Conservation (phyloP, 106 monocot genomes). For the Chionographis japonica region DNA sequence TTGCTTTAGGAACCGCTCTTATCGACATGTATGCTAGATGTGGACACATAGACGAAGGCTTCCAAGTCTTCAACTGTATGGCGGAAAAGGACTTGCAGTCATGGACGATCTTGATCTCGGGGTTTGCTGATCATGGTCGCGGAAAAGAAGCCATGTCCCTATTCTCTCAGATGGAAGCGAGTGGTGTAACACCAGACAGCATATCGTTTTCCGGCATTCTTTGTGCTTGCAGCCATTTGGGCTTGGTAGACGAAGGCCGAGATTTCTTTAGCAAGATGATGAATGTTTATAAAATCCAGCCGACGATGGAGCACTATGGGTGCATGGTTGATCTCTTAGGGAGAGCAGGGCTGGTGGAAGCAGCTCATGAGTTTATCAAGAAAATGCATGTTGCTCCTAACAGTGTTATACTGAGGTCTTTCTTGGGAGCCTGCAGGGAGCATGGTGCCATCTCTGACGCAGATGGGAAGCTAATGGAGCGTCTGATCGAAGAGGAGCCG, state of each 20-base stretch:
- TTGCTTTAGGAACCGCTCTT: slow-evolving; percentile 26
- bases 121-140: slow-evolving; percentile 17
- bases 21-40: slow-evolving; percentile 23
- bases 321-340: slow-evolving; percentile 38
- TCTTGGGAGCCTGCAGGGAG: slow-evolving; percentile 25
- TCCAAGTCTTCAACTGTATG: slow-evolving; percentile 20
- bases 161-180: slow-evolving; percentile 24
- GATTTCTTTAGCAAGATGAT: slow-evolving; percentile 22
- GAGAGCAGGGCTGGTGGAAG: slow-evolving; percentile 24
- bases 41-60: slow-evolving; percentile 19
- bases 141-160: slow-evolving; percentile 20
- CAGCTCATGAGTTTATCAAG: slow-evolving; percentile 24
- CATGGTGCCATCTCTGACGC: neutral
- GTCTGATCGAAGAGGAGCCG: slow-evolving; percentile 19
- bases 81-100: slow-evolving; percentile 23
- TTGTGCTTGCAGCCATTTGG: slow-evolving; percentile 30
- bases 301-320: slow-evolving; percentile 31
- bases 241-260: slow-evolving; percentile 22
- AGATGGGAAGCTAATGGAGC: slow-evolving; percentile 4
- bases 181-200: slow-evolving; percentile 27
- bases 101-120: slow-evolving; percentile 34
- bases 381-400: slow-evolving; percentile 28
- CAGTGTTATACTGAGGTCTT: slow-evolving; percentile 27
- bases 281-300: slow-evolving; percentile 14
- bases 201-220: slow-evolving; percentile 18